Evolutionary conservation across 805 yeast species (phyloP).

Genomic region (Candida gorgasii): DNA sequence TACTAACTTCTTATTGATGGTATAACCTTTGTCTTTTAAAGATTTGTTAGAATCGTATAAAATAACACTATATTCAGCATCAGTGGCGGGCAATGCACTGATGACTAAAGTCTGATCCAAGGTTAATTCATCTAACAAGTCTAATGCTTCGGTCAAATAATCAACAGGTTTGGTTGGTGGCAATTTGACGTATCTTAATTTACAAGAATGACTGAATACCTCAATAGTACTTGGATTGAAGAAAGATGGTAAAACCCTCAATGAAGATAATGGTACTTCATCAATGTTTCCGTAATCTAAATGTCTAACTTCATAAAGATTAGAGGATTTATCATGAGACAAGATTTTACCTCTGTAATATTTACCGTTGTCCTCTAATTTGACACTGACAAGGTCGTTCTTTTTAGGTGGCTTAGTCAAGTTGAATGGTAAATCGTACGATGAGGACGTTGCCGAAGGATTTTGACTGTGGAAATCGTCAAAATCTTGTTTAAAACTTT

Average conservation of each 20-base stretch:
- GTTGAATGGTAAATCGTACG: conserved; percentile 40
- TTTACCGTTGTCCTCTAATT: conserved; percentile 51
- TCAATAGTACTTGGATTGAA: conserved; percentile 42
- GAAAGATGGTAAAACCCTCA: conserved; percentile 55
- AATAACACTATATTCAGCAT: conserved; percentile 50
- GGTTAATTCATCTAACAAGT: conserved; percentile 52
- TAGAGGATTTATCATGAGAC: conserved; percentile 44
- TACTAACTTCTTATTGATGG: conserved; percentile 61
- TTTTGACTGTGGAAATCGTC: conserved; percentile 43
- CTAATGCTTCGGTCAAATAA: conserved; percentile 55
- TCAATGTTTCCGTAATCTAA: conserved; percentile 63
- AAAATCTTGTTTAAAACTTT: conserved; percentile 48
- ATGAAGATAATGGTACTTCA: conserved; percentile 41
- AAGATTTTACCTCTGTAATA: conserved; percentile 60
- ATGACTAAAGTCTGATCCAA: conserved; percentile 57
- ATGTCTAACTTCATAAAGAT: conserved; percentile 52
- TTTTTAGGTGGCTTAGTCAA: conserved; percentile 48
- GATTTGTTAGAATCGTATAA: conserved; percentile 59
- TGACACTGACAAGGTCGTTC: conserved; percentile 59
- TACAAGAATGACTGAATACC: conserved; percentile 57
- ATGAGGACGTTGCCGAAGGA: conserved; percentile 36
- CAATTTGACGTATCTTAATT: conserved; percentile 51
- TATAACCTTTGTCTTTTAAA: conserved; percentile 52
- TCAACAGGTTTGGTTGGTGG: conserved; percentile 61
- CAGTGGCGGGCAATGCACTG: conserved; percentile 44